phyloP scores from a whole-genome alignment of 495 filamentous ascomycete species.

The Penicillium soppii region DNA sequence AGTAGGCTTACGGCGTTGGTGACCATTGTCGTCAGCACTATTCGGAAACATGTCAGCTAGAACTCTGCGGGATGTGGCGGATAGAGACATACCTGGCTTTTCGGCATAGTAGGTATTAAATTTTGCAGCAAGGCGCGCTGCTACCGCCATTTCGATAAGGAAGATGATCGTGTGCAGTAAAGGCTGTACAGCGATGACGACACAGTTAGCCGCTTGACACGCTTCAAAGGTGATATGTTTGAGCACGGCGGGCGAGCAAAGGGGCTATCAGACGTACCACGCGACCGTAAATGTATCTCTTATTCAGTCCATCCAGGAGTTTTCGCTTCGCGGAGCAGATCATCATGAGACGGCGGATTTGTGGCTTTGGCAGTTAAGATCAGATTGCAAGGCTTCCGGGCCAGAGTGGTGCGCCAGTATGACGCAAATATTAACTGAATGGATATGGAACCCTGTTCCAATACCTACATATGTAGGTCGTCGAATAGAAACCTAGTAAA shows the following conservation, averaged over 20 bases:
- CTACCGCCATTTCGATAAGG: constrained; percentile 81
- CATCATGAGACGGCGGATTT: constrained; percentile 37
- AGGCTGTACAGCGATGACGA: constrained; percentile 56
- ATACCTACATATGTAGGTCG: no score
- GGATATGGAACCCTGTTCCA: neutral
- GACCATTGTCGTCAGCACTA: constrained; percentile 97
- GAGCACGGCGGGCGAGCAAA: neutral
- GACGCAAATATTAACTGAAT: constrained; percentile 35
- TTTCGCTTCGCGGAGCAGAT: constrained; percentile 53
- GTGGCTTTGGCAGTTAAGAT: constrained; percentile 6
- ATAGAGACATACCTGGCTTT: constrained; percentile 63
- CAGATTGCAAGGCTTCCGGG: constrained; percentile 24
- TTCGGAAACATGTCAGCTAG: constrained; percentile 25
- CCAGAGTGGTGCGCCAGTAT: constrained; percentile 34
- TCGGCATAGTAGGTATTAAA: constrained; percentile 92
- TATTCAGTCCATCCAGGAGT: constrained; percentile 67
- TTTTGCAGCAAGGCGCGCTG: constrained; percentile 75
- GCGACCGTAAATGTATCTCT: constrained; percentile 75
- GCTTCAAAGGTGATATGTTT: neutral
- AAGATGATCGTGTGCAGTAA: constrained; percentile 83
- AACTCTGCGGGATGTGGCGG: constrained; percentile 3
- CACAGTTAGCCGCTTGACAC: constrained; percentile 10
- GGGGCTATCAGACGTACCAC: constrained; percentile 54
- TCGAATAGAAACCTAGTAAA: neutral
- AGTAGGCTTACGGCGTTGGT: constrained; percentile 77